Evolutionary conservation across 192 early-diverging fungal genomes (phyloP).

Genomic region (Linnemannia elongata): DNA sequence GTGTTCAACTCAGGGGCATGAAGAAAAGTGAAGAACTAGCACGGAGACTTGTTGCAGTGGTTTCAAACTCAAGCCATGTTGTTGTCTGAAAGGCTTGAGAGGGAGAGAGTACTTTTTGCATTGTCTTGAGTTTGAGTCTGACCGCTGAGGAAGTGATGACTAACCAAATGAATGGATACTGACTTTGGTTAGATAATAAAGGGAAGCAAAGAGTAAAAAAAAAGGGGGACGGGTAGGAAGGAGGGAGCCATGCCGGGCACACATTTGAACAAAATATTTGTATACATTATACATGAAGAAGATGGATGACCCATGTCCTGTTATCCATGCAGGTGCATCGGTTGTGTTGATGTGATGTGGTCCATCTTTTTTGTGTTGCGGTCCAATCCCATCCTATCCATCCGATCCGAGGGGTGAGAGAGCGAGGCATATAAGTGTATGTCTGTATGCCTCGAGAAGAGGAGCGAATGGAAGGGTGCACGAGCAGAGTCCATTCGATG

Average conservation of each 20-base stretch:
- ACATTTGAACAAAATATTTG: background rate
- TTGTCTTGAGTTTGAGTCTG: slow-evolving; percentile 2
- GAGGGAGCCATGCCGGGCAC: background rate
- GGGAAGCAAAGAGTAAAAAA: background rate
- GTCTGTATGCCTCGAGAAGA: too few relatives aligned
- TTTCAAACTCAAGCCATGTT: background rate
- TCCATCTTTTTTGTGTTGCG: background rate
- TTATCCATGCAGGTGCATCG: slow-evolving; percentile 1
- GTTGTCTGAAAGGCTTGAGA: background rate
- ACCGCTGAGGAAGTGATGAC: background rate
- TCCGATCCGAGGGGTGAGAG: background rate
- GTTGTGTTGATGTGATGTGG: background rate
- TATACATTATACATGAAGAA: background rate
- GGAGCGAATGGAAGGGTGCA: background rate
- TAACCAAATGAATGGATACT: background rate
- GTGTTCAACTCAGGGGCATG: background rate
- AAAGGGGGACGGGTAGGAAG: too few relatives aligned
- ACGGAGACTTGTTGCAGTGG: background rate
- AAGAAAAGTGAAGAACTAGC: background rate
- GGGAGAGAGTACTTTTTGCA: too few relatives aligned
- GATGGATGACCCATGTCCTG: background rate
- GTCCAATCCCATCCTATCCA: background rate
- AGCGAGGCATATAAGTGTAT: too few relatives aligned
- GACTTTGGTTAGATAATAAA: background rate
- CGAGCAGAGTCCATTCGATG: background rate